Conservation (phyloP, 345 rosid genomes). For the Linum lewisii region DNA sequence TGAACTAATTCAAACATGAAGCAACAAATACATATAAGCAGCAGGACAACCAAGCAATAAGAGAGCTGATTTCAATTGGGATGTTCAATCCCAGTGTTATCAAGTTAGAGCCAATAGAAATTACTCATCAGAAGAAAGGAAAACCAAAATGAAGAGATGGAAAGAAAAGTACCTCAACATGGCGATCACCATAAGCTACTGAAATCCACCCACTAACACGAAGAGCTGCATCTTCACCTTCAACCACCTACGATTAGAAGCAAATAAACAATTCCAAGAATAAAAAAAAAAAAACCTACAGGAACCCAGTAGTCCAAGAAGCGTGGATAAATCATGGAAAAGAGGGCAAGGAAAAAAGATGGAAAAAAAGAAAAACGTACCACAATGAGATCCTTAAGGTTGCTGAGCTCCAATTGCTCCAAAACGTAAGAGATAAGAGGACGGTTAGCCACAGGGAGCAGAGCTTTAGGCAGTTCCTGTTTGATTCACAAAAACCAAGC, state of each 20-base stretch:
- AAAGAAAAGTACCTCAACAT: constrained; percentile 55
- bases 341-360: neutral
- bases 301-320: neutral
- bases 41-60: neutral
- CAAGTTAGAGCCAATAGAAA: neutral
- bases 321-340: neutral
- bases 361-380: constrained; percentile 26
- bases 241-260: constrained; percentile 56
- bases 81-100: neutral
- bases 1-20: neutral
- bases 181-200: constrained; percentile 76
- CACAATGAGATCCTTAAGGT: constrained; percentile 87
- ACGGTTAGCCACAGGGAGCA: constrained; percentile 90
- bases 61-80: neutral
- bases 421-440: constrained; percentile 76
- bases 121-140: neutral
- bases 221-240: constrained; percentile 76
- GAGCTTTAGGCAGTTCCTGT: constrained; percentile 87
- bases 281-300: neutral
- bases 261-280: neutral
- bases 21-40: neutral
- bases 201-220: constrained; percentile 91
- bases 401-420: constrained; percentile 67
- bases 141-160: neutral
- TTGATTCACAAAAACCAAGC: constrained; percentile 8